phyloP scores from a whole-genome alignment of 805 yeast species.

The Kregervanrija pseudodelftensis region DNA sequence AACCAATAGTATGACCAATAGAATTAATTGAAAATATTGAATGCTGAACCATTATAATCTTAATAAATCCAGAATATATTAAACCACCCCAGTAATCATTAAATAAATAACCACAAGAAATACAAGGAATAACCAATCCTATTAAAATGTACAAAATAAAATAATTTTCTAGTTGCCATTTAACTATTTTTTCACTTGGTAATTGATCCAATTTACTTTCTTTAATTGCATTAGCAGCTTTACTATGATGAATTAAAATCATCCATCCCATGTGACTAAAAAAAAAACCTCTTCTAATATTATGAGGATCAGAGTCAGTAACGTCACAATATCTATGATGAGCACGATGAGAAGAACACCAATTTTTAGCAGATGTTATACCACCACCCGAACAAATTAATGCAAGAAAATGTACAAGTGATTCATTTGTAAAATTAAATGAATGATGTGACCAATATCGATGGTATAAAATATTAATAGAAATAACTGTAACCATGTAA shows the following conservation, averaged over 20 bases:
- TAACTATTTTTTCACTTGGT: slow-evolving; percentile 46
- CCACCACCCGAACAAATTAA: slow-evolving; percentile 66
- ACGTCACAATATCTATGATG: slow-evolving; percentile 82
- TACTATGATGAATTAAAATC: slow-evolving; percentile 57
- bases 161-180: slow-evolving; percentile 72
- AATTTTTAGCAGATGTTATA: slow-evolving; percentile 67
- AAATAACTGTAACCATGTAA: slow-evolving; percentile 56
- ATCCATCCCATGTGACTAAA: slow-evolving; percentile 91
- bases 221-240: slow-evolving; percentile 33
- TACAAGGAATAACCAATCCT: slow-evolving; percentile 55
- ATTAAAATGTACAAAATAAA: slow-evolving; percentile 37
- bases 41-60: slow-evolving; percentile 72
- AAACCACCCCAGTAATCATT: slow-evolving; percentile 72
- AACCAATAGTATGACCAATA: slow-evolving; percentile 71
- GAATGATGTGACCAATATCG: slow-evolving; percentile 65
- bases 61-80: slow-evolving; percentile 68
- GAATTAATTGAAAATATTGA: slow-evolving; percentile 74
- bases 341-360: slow-evolving; percentile 81
- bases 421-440: slow-evolving; percentile 34
- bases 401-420: slow-evolving; percentile 44
- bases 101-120: slow-evolving; percentile 61
- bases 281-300: slow-evolving; percentile 69
- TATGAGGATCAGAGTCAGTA: slow-evolving; percentile 83
- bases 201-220: slow-evolving; percentile 53
- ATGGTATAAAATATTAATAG: slow-evolving; percentile 81